These are phyloP conservation scores for Globisporangium uncinulatum DNA, from an alignment of 352 stramenopile genomes.

Conservation along the genomic window DNA sequence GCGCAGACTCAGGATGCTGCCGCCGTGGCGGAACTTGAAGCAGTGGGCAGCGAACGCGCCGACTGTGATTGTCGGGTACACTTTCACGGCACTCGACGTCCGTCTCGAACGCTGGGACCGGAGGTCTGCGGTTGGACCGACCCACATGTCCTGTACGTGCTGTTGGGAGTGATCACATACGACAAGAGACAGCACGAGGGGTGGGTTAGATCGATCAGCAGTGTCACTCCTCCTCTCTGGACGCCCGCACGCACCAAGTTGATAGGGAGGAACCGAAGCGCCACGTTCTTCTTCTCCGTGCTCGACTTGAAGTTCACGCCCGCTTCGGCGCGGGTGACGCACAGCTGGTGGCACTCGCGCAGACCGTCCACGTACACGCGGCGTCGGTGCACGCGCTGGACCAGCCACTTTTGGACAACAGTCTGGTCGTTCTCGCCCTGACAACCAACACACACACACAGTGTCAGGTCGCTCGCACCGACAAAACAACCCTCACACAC, in stretches of 20 bases:
- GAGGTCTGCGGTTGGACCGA: conserved; percentile 62
- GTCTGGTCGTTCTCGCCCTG: conserved; percentile 75
- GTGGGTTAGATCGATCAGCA: neutral
- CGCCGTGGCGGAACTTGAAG: conserved; percentile 86
- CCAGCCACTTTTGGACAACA: conserved; percentile 70
- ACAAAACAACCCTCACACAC: conserved; percentile 6
- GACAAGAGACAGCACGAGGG: neutral
- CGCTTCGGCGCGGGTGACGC: conserved; percentile 56
- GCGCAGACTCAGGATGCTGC: conserved; percentile 56
- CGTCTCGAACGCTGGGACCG: conserved; percentile 33
- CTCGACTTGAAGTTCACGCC: conserved; percentile 84
- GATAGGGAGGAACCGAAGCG: conserved; percentile 81
- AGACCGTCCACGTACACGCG: conserved; percentile 69
- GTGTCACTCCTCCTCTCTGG: neutral
- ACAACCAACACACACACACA: conserved; percentile 70
- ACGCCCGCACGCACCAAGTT: conserved; percentile 42
- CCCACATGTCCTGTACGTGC: conserved; percentile 81
- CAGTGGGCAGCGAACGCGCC: conserved; percentile 74
- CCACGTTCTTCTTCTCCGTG: conserved; percentile 77
- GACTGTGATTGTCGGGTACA: conserved; percentile 82
- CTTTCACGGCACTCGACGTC: conserved; percentile 74
- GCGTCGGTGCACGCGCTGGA: conserved; percentile 51
- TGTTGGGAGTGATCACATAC: neutral
- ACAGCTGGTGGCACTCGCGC: conserved; percentile 83
- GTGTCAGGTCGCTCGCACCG: conserved; percentile 65